A percentile compares a stretch with the other conserved stretches of the same genome.
phyloP scores from a whole-genome alignment of 441 rosid genomes.

The Syzygium malaccense region DNA sequence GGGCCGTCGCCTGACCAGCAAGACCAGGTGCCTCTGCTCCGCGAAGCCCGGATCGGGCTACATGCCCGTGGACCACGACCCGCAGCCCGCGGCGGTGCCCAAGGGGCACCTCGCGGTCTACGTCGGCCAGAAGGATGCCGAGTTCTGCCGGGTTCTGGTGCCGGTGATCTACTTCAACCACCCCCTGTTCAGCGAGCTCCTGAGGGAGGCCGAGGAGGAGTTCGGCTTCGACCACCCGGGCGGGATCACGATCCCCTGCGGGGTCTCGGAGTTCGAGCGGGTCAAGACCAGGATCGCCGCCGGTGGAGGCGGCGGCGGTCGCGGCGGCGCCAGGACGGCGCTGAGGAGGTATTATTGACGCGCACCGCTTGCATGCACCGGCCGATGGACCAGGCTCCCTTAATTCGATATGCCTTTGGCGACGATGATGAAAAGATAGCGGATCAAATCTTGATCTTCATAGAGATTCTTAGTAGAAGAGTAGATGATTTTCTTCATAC shows the following conservation, averaged over 20 bases:
- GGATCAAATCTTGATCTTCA: not conserved
- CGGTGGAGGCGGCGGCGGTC: slow-evolving; percentile 18
- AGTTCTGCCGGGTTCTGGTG: not conserved
- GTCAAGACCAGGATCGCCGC: slow-evolving; percentile 64
- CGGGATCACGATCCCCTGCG: slow-evolving; percentile 84
- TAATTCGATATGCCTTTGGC: not conserved
- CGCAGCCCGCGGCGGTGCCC: not conserved
- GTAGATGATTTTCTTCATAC: not conserved
- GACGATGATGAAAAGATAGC: not conserved
- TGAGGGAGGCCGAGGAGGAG: slow-evolving; percentile 11
- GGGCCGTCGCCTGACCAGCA: not conserved
- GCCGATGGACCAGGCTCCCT: not conserved
- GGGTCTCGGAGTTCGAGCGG: slow-evolving; percentile 65
- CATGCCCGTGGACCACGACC: not conserved
- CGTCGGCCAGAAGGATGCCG: not conserved
- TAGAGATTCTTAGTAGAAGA: not conserved
- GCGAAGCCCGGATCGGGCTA: not conserved
- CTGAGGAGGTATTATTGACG: not conserved
- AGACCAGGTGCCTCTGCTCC: not conserved
- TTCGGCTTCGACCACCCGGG: slow-evolving; percentile 48
- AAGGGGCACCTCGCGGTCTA: not conserved
- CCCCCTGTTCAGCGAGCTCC: not conserved
- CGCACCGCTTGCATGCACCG: not conserved
- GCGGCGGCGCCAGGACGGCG: slow-evolving; percentile 29
- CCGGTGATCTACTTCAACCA: slow-evolving; percentile 2